A percentile compares a stretch with the other conserved stretches of the same genome.
These are phyloP conservation scores for Talaromyces sp. DNA, from an alignment of 2,329 filamentous ascomycete species.

Conservation along the genomic window DNA sequence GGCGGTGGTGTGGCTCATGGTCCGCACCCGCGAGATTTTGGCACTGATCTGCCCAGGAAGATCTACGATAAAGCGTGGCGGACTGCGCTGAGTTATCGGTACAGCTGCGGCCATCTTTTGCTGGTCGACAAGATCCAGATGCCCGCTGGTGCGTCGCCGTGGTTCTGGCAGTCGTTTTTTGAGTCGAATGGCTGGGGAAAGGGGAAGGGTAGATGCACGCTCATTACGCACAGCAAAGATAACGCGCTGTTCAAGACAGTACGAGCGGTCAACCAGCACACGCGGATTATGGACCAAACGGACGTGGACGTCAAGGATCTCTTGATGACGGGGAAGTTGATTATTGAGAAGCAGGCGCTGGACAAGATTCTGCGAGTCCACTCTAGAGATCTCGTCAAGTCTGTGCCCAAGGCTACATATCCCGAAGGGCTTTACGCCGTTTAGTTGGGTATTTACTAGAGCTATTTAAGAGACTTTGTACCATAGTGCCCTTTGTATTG, in stretches of 20 bases:
- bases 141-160: slow-evolving; percentile 47
- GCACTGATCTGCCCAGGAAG: slow-evolving; percentile 75
- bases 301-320: slow-evolving; percentile 96
- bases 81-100: slow-evolving; percentile 88
- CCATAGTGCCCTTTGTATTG: neutral
- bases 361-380: slow-evolving; percentile 68
- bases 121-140: slow-evolving; percentile 72
- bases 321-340: slow-evolving; percentile 73
- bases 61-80: slow-evolving; percentile 95
- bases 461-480: neutral
- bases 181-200: slow-evolving; percentile 64
- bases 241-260: slow-evolving; percentile 63
- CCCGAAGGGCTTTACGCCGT: slow-evolving; percentile 6
- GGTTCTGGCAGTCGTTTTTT: slow-evolving; percentile 65
- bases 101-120: slow-evolving; percentile 77
- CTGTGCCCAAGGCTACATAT: slow-evolving; percentile 26
- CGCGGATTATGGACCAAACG: slow-evolving; percentile 61
- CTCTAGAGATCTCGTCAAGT: slow-evolving; percentile 34
- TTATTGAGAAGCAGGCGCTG: slow-evolving; percentile 80
- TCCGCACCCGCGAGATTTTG: slow-evolving; percentile 89
- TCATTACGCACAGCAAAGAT: slow-evolving; percentile 62
- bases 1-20: slow-evolving; percentile 88
- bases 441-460: neutral
- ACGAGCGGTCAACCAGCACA: slow-evolving; percentile 58
- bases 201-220: slow-evolving; percentile 63